Evolutionary conservation across 176 grass and related monocot species (phyloP).

Genomic region (Olyra latifolia): DNA sequence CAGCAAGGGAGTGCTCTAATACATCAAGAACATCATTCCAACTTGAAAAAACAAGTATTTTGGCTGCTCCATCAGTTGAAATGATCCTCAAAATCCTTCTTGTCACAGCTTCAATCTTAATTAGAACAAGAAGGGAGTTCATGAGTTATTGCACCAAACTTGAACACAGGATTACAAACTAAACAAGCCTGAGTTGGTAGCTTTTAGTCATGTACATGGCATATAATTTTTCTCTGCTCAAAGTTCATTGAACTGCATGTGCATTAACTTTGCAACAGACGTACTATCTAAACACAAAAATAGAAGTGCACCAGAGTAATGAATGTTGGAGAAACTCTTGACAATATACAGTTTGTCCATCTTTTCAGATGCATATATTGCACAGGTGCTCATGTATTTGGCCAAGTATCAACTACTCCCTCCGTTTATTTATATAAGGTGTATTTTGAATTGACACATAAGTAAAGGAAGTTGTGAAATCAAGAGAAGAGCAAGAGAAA

Average conservation of each 20-base stretch:
- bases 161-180: conserved; percentile 7
- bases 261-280: neutral
- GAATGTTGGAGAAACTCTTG: neutral
- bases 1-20: conserved; percentile 74
- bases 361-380: conserved; percentile 17
- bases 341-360: conserved; percentile 9
- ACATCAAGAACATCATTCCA: conserved; percentile 97
- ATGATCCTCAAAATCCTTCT: conserved; percentile 88
- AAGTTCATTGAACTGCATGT: conserved; percentile 1
- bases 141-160: conserved; percentile 3
- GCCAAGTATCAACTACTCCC: too few species aligned
- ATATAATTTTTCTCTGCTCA: neutral
- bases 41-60: conserved; percentile 94
- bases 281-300: neutral
- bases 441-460: too few species aligned
- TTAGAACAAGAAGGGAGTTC: conserved; percentile 18
- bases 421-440: too few species aligned
- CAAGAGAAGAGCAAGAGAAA: too few species aligned
- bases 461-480: too few species aligned
- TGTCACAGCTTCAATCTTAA: conserved; percentile 83
- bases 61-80: conserved; percentile 63
- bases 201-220: neutral
- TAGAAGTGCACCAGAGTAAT: neutral
- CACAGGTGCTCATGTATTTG: conserved; percentile 10
- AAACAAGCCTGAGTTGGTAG: neutral